These are phyloP conservation scores for Dicorynia guianensis DNA, from an alignment of 306 rosid genomes.

Conservation along the genomic window DNA sequence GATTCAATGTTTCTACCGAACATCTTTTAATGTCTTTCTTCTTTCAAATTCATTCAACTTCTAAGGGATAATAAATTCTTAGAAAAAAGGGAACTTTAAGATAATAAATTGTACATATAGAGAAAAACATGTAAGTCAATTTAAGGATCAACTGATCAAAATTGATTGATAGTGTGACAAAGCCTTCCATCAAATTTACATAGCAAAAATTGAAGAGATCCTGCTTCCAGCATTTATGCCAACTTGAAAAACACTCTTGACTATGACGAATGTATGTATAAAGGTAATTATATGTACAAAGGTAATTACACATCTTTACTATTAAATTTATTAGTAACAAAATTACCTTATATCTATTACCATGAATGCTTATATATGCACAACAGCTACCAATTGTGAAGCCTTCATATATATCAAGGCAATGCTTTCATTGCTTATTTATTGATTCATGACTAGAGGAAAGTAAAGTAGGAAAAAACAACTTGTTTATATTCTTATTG, in stretches of 20 bases:
- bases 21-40: neutral
- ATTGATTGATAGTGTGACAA: neutral
- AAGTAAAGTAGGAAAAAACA: too few relatives aligned
- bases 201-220: neutral
- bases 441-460: too few relatives aligned
- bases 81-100: neutral
- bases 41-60: neutral
- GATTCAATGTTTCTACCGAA: neutral
- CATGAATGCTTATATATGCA: too few relatives aligned
- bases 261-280: too few relatives aligned
- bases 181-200: neutral
- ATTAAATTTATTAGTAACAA: neutral
- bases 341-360: too few relatives aligned
- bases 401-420: neutral
- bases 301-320: neutral
- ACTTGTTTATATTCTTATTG: neutral
- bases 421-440: neutral
- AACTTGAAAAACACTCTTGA: neutral
- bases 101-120: neutral
- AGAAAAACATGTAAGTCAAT: neutral
- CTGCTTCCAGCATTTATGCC: neutral
- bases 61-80: neutral
- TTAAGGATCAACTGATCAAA: neutral
- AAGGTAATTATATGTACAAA: neutral
- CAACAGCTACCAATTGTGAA: too few relatives aligned